Percentiles rank a stretch among this genome's conserved stretches.
Conservation (phyloP, 1,284 basidiomycete genomes). For the Austroboletus olivaceoglutinosus region DNA sequence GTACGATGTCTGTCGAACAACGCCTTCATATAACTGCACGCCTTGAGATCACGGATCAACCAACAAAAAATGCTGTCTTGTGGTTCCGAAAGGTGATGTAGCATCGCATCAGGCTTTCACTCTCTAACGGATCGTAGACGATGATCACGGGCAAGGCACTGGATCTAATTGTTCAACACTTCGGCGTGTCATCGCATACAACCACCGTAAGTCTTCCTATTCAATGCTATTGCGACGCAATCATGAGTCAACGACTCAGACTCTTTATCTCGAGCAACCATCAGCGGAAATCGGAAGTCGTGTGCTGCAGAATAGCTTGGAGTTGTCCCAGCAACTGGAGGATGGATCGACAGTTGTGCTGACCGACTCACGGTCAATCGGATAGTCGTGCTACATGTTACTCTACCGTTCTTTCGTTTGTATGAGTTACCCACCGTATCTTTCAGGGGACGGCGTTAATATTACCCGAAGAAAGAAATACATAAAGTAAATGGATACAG, state of each 20-base stretch:
- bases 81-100: slow-evolving; percentile 64
- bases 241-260: slow-evolving; percentile 22
- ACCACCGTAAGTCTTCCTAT: slow-evolving; percentile 16
- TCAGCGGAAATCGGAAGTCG: slow-evolving; percentile 19
- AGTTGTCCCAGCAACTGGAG: slow-evolving; percentile 40
- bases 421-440: not conserved
- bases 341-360: slow-evolving; percentile 41
- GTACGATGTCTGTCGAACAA: slow-evolving; percentile 47
- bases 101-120: slow-evolving; percentile 2
- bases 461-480: slow-evolving; percentile 21
- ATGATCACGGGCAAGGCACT: slow-evolving; percentile 47
- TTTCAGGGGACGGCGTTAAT: slow-evolving; percentile 2
- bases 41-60: slow-evolving; percentile 17
- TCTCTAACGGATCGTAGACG: slow-evolving; percentile 34
- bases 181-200: slow-evolving; percentile 34
- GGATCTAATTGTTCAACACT: slow-evolving; percentile 42
- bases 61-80: slow-evolving; percentile 41
- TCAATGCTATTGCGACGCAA: not conserved
- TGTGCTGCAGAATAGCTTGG: slow-evolving; percentile 41
- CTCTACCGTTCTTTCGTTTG: not conserved
- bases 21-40: slow-evolving; percentile 56
- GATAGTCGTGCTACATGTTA: not conserved
- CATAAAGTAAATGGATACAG: slow-evolving; percentile 21
- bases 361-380: slow-evolving; percentile 5
- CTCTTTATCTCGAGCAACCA: slow-evolving; percentile 30